Percentiles rank a stretch among this genome's conserved stretches.
These are phyloP conservation scores for Euphorbia peplus DNA, from an alignment of 345 rosid genomes.

Conservation along the genomic window DNA sequence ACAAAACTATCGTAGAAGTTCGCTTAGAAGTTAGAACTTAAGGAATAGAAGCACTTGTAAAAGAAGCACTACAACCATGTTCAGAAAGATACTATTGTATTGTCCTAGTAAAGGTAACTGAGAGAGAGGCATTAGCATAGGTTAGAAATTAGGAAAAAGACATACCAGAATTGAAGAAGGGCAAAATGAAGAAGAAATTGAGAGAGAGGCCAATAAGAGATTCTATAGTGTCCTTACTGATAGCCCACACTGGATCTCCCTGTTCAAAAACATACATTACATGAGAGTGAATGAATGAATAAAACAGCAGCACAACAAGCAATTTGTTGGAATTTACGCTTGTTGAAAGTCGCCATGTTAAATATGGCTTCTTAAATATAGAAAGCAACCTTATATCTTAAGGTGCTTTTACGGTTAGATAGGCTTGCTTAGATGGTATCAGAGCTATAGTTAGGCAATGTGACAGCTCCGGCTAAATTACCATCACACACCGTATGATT, in stretches of 20 bases:
- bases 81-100: neutral
- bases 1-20: neutral
- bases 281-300: neutral
- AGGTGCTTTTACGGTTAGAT: too few species aligned
- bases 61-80: neutral
- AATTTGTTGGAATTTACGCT: neutral
- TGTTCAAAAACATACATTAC: conserved; percentile 20
- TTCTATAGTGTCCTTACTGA: conserved; percentile 66
- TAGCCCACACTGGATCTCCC: conserved; percentile 97
- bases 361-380: too few species aligned
- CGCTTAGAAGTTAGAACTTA: too few species aligned
- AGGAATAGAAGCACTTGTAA: neutral
- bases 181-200: conserved; percentile 91
- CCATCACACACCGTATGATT: too few species aligned
- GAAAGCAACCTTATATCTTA: too few species aligned
- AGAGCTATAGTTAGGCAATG: too few species aligned
- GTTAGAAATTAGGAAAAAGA: neutral
- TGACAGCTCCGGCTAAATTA: too few species aligned
- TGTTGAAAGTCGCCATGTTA: too few species aligned
- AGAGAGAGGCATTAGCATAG: neutral
- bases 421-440: too few species aligned
- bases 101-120: neutral
- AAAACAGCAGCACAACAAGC: neutral
- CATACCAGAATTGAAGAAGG: conserved; percentile 68
- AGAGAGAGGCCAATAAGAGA: conserved; percentile 76